Evolutionary conservation across 768 basidiomycete genomes (phyloP), one percentile per base, ranked within the genome.

Genomic region (Inosperma sp.): DNA sequence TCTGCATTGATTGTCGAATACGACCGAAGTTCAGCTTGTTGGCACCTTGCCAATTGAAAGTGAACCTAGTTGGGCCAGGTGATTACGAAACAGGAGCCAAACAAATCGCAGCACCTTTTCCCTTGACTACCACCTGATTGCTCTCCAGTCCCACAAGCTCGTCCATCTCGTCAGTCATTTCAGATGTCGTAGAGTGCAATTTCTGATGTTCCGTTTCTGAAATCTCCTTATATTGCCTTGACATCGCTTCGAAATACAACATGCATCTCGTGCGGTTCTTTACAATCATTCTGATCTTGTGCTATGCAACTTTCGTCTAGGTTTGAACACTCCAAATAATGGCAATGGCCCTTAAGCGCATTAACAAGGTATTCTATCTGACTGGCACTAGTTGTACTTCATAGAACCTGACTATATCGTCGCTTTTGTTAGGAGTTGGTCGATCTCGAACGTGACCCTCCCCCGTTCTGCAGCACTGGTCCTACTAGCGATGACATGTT

Each of bases 361-460:
- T 41, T 41, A 13, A 9, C 13, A 41, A 25, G 39, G 39, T 41
- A 40, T 40, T 23, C 13, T 23, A 40, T 39, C 21, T 22, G 36
- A 8, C 5, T 17, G 23, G 19, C 21, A 40, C 39, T 10, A 25
- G n/a, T 33, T 14, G 21, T 22, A 10, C 1, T 56, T 56, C 51
- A 53, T 50, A 63, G 57, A 57, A 59, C 56, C 59, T 63, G 51
- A 62, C 59, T 29, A 30, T 51, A 40, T 49, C 48, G 55, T 56
- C 40, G 46, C 22, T 65, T 48, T 21, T 23, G 6, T 29, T 42
- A 99, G 96, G 96, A 99, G 84, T 83, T 98, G 80, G 80, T 90
- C 70, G 96, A 99, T 78, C 94, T 99, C 71, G 94, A 93, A 48
- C 93, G 94, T 66, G 96, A 99, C 78, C 96, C 96, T 70, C 96